A percentile compares a stretch with the other conserved stretches of the same genome.
phyloP scores from a whole-genome alignment of 1,284 basidiomycete species.

The Sporisorium scitamineum region DNA sequence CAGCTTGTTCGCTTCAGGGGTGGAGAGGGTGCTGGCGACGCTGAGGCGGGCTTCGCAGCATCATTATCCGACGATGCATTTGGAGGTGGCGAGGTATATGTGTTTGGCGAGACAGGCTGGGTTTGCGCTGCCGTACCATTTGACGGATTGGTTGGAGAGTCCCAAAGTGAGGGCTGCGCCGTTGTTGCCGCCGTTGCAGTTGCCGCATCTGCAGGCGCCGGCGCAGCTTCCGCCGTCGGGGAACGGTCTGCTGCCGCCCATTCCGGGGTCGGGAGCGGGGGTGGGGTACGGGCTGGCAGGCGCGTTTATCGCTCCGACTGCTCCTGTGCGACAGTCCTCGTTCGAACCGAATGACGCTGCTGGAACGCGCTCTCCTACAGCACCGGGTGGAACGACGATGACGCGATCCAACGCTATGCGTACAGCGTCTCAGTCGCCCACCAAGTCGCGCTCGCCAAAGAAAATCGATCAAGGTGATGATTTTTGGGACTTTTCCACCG shows the following conservation, averaged over 20 bases:
- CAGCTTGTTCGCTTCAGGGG: conserved; percentile 50
- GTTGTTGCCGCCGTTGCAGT: conserved; percentile 30
- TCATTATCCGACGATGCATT: conserved; percentile 62
- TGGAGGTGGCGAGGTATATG: conserved; percentile 60
- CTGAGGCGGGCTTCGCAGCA: conserved; percentile 47
- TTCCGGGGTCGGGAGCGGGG: background rate
- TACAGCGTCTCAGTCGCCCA: conserved; percentile 14
- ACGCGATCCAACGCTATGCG: conserved; percentile 20
- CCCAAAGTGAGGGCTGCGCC: conserved; percentile 11
- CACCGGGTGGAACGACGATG: background rate
- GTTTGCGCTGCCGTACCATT: conserved; percentile 25
- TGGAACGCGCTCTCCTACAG: background rate
- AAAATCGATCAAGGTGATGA: background rate
- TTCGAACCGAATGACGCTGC: background rate
- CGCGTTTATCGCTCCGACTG: conserved; percentile 18
- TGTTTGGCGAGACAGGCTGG: conserved; percentile 25
- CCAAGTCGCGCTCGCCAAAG: conserved; percentile 2
- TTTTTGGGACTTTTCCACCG: conserved; percentile 24
- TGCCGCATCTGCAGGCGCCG: conserved; percentile 10
- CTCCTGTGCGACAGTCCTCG: conserved; percentile 17
- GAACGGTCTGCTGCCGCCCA: background rate
- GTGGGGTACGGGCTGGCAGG: conserved; percentile 25
- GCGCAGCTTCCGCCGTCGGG: background rate
- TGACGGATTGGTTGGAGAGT: conserved; percentile 45
- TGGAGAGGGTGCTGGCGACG: conserved; percentile 54